Percentiles rank a stretch among this genome's conserved stretches.
phyloP scores from a whole-genome alignment of 257 asterid species.

The Solanum virginianum region DNA sequence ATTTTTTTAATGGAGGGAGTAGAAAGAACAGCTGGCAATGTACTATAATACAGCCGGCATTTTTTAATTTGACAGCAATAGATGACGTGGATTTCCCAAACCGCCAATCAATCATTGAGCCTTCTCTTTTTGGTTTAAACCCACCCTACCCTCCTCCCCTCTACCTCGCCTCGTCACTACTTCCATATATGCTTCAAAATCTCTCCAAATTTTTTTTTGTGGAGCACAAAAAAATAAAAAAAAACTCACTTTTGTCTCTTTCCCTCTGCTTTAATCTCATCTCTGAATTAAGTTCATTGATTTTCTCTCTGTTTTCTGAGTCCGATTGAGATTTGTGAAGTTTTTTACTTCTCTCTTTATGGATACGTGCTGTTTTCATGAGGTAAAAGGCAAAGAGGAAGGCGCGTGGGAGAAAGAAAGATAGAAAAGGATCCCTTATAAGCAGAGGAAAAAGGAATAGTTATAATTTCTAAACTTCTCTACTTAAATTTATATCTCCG shows the following conservation, averaged over 20 bases:
- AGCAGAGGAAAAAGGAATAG: not conserved
- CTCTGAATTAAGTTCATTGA: not conserved
- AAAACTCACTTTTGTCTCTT: not conserved
- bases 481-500: not conserved
- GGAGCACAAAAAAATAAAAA: not conserved
- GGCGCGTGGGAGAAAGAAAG: slow-evolving; percentile 67
- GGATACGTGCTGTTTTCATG: slow-evolving; percentile 32
- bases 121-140: not conserved
- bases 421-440: slow-evolving; percentile 8
- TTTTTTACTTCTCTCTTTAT: slow-evolving; percentile 11
- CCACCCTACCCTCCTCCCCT: not conserved
- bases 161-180: not conserved
- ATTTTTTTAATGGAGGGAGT: not conserved
- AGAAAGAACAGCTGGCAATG: slow-evolving; percentile 39
- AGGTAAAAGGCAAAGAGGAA: slow-evolving; percentile 33
- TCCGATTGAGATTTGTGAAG: not conserved
- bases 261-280: slow-evolving; percentile 2
- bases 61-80: slow-evolving; percentile 20
- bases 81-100: slow-evolving; percentile 36
- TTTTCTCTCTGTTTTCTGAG: not conserved
- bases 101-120: slow-evolving; percentile 8
- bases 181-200: not conserved
- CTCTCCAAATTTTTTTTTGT: not conserved
- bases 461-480: not conserved
- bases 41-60: slow-evolving; percentile 24